Base-by-base conservation (phyloP, 1,284 basidiomycete species). In the Takashimella tepidaria region DNA sequence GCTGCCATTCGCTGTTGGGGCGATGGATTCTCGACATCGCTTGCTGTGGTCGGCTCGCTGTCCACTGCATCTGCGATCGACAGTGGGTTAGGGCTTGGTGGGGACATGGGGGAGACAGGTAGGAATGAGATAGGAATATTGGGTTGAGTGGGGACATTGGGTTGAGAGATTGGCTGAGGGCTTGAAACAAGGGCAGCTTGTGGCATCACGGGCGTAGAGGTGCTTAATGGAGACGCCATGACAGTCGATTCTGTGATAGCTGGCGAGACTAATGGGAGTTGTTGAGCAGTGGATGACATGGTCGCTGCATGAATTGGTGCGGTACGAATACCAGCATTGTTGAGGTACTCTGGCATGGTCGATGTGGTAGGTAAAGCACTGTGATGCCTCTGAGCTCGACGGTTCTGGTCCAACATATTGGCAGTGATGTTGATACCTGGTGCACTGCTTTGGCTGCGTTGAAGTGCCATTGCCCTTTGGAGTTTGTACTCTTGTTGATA, bases 301-400 rank as follows among this genome's bases (percentile, higher is more conserved):
- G 31, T 37, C 31, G 31, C 10, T 8, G 31, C 31, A n/a, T n/a
- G n/a, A 16, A 37, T 37, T 8, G 31, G 31, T 37, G 31, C 31
- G 10, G 31, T 37, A 16, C 31, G 31, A 8, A 37, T 8, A 8
- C 67, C 66, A 12, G 62, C 66, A 41, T 63, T 65, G 59, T 62
- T 59, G 51, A 70, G 66, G 47, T 61, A 61, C 52, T 69, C 64
- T 11, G 73, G 72, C 63, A 74, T 70, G 2, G 75, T 73, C 2
- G 68, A 60, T 5, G 75, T 66, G 3, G 68, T 62, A 13, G 77
- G 75, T 54, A 78, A 53, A 4, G 76, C 76, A 23, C 70, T 73
- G 40, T 76, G 74, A 60, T 77, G 76, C 16, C 73, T 61, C 19
- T 59, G 54, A n/a, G 41, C 21, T 16, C 64, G 58, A 23, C 68